Evolutionary conservation across 441 rosid genomes (phyloP).

Genomic region (Daphne laureola): DNA sequence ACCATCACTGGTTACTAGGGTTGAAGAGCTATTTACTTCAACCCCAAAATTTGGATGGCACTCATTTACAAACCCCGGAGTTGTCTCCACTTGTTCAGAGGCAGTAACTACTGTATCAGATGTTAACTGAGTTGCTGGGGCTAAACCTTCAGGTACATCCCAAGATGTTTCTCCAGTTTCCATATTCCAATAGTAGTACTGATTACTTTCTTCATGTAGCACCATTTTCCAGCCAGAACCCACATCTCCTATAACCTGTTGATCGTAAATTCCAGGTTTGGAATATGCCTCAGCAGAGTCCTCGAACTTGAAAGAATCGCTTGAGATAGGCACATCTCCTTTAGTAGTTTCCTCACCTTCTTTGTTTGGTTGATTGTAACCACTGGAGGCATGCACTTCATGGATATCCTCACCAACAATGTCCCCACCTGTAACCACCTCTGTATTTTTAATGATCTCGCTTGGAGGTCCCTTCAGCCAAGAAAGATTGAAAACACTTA

Average conservation of each 20-base stretch:
- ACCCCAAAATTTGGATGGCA: conserved; percentile 18
- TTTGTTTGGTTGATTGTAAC: conserved; percentile 21
- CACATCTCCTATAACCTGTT: conserved; percentile 40
- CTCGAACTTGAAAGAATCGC: conserved; percentile 30
- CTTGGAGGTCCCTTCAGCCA: conserved; percentile 34
- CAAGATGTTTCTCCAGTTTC: conserved; percentile 98
- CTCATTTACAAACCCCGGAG: conserved; percentile 21
- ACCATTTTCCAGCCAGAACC: conserved; percentile 77
- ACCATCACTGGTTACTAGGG: conserved; percentile 16
- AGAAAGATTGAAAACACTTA: conserved; percentile 13
- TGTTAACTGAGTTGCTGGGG: conserved; percentile 26
- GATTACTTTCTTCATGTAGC: conserved; percentile 85
- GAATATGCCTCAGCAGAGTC: conserved; percentile 28
- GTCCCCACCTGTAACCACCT: conserved; percentile 25
- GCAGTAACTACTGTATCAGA: conserved; percentile 21
- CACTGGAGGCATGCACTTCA: conserved; percentile 23
- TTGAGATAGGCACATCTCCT: conserved; percentile 18
- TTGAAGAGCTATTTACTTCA: conserved; percentile 29
- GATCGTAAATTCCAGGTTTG: conserved; percentile 32
- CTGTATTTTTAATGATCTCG: conserved; percentile 27
- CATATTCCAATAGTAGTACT: conserved; percentile 91
- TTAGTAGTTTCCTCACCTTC: conserved; percentile 29
- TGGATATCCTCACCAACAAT: conserved; percentile 20
- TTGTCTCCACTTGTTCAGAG: conserved; percentile 27
- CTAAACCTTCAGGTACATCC: conserved; percentile 63